Percentiles rank a stretch among this genome's conserved stretches.
These are phyloP conservation scores for Forsythia suspensa DNA, from an alignment of 257 asterid genomes.

Conservation along the genomic window DNA sequence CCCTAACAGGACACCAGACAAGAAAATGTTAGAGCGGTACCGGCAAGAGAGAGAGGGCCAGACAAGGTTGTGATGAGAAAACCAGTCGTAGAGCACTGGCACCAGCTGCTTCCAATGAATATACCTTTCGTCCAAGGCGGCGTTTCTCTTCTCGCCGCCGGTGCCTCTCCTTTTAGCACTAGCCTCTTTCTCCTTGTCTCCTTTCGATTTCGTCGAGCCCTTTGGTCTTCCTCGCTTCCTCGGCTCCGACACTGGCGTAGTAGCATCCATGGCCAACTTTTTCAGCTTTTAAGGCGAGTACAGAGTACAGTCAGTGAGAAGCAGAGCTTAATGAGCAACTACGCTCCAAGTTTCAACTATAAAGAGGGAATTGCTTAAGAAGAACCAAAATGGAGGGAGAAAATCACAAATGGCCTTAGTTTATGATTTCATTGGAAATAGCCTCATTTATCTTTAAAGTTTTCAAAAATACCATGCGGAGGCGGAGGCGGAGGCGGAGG, in stretches of 20 bases:
- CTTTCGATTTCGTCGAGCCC: not conserved
- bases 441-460: too few species aligned
- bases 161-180: not conserved
- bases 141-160: not conserved
- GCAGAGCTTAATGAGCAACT: not conserved
- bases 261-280: not conserved
- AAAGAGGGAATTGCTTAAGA: too few species aligned
- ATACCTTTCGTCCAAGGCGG: conserved; percentile 41
- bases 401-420: too few species aligned
- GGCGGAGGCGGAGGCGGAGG: too few species aligned
- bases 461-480: too few species aligned
- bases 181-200: not conserved
- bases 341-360: too few species aligned
- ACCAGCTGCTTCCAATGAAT: conserved; percentile 51
- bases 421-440: too few species aligned
- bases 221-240: not conserved
- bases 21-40: conserved; percentile 12
- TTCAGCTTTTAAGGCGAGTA: not conserved
- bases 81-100: conserved; percentile 61
- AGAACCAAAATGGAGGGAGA: too few species aligned
- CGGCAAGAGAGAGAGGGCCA: conserved; percentile 73
- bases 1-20: conserved; percentile 19
- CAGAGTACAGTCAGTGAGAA: not conserved
- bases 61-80: conserved; percentile 53
- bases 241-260: not conserved